Evolutionary conservation across 495 filamentous ascomycete genomes (phyloP).

Genomic region (Elaphomyces granulatus): DNA sequence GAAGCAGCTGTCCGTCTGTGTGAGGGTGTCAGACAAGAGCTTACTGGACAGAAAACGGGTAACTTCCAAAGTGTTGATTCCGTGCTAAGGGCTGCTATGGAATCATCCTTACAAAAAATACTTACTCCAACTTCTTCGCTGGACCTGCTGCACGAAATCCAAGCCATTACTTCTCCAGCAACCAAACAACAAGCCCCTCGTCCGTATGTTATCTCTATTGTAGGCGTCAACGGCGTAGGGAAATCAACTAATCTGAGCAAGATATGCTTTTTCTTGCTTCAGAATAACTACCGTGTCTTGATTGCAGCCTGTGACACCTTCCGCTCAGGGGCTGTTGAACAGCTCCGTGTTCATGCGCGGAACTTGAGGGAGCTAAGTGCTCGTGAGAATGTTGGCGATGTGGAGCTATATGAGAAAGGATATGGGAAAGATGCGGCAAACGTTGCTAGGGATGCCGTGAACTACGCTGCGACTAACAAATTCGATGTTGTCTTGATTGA

Average conservation of each 20-base stretch:
- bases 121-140: slow-evolving; percentile 89
- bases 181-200: slow-evolving; percentile 39
- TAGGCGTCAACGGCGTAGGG: slow-evolving; percentile 95
- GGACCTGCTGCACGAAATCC: slow-evolving; percentile 86
- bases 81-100: slow-evolving; percentile 70
- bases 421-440: slow-evolving; percentile 96
- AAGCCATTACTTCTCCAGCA: slow-evolving; percentile 53
- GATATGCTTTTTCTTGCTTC: slow-evolving; percentile 91
- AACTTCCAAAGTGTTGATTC: slow-evolving; percentile 86
- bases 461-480: slow-evolving; percentile 53
- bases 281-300: slow-evolving; percentile 92
- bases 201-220: slow-evolving; percentile 94
- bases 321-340: slow-evolving; percentile 92
- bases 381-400: slow-evolving; percentile 60
- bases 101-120: slow-evolving; percentile 81
- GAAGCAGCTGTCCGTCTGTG: slow-evolving; percentile 88
- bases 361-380: slow-evolving; percentile 75
- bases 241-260: slow-evolving; percentile 96
- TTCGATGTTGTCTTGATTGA: slow-evolving; percentile 96
- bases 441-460: slow-evolving; percentile 85
- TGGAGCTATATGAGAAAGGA: slow-evolving; percentile 90
- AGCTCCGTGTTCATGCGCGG: slow-evolving; percentile 82
- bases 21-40: slow-evolving; percentile 76
- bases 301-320: slow-evolving; percentile 96
- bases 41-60: slow-evolving; percentile 81